Evolutionary conservation across 495 filamentous ascomycete genomes (phyloP), one percentile per base, ranked within the genome.

Genomic region (Evernia prunastri): DNA sequence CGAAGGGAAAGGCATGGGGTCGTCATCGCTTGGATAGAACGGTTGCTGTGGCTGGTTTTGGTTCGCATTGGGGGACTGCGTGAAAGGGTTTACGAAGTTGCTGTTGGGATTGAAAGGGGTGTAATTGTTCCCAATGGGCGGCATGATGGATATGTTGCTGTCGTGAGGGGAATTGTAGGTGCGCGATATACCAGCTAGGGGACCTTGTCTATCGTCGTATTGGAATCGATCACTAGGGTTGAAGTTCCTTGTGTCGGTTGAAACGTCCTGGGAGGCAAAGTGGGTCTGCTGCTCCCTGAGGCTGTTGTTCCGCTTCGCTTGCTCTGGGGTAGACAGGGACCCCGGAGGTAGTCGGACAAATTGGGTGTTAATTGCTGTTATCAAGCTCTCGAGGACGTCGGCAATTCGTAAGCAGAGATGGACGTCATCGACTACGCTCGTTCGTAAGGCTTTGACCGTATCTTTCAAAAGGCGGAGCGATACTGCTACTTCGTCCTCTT

Each of bases 351-450:
- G 53, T 58, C 61, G 36, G 56, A 92, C 84, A 71, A 93, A 93
- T 18, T 89, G 82, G 59, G 84, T 86, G 27, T 88, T 82, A 59
- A 94, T 81, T 51, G 88, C 84, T 33, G 84, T 84, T 4, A 89
- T 92, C 56, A 95, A 76, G 11, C 87, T 87, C 72, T 95, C 89
- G 2, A 97, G 82, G 57, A 97, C 82, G 66, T 96, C 91, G n/a
- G 93, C 90, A 68, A 97, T 96, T 17, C 91, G 86, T 59, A 92
- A 90, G 37, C 87, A 93, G n/a, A 98, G 81, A 75, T 98, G 94
- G 25, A 98, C 90, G 69, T 97, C 94, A 72, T 98, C 94, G 9
- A 97, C 93, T 1, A 95, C 90, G 59, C 87, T 93, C 62, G 84
- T 89, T 29, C 89, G 84, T 29, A 98, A 79, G 27, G 90, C 92